These are phyloP conservation scores for Plenodomus biglobosus DNA, from an alignment of 2,329 filamentous ascomycete species.

Conservation along the genomic window DNA sequence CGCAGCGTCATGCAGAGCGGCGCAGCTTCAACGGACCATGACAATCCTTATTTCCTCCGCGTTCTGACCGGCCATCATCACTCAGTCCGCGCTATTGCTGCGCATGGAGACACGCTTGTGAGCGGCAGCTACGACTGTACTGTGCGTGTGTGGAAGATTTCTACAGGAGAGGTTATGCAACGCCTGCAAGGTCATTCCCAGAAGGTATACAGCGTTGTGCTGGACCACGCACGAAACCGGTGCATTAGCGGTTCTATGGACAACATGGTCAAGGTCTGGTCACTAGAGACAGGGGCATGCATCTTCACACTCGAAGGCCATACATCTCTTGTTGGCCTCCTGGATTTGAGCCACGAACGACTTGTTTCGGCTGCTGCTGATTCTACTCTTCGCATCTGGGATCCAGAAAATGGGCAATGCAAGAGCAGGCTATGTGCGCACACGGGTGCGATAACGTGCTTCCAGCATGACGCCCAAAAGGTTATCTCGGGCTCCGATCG, in stretches of 20 bases:
- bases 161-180: conserved; percentile 84
- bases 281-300: conserved; percentile 79
- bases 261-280: conserved; percentile 97
- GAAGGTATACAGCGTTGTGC: conserved; percentile 96
- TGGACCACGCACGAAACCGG: conserved; percentile 86
- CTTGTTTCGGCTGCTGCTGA: conserved; percentile 95
- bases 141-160: conserved; percentile 96
- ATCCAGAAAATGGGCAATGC: conserved; percentile 88
- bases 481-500: conserved; percentile 95
- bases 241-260: conserved; percentile 99
- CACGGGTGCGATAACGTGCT: conserved; percentile 96
- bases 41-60: conserved; percentile 94
- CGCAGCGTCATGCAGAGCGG: conserved; percentile 77
- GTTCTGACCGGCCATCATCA: conserved; percentile 84
- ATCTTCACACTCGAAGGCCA: conserved; percentile 92
- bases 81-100: conserved; percentile 93
- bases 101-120: conserved; percentile 91
- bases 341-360: conserved; percentile 85
- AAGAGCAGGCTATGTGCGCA: conserved; percentile 89
- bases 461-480: conserved; percentile 95
- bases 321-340: conserved; percentile 83
- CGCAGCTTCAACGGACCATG: conserved; percentile 69
- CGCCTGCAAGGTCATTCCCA: conserved; percentile 82
- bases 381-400: conserved; percentile 94
- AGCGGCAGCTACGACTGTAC: conserved; percentile 96